Percentiles rank a stretch among this genome's conserved stretches.
Conservation (phyloP, 2,329 filamentous ascomycete species). For the Exutisphaerella laricina region DNA sequence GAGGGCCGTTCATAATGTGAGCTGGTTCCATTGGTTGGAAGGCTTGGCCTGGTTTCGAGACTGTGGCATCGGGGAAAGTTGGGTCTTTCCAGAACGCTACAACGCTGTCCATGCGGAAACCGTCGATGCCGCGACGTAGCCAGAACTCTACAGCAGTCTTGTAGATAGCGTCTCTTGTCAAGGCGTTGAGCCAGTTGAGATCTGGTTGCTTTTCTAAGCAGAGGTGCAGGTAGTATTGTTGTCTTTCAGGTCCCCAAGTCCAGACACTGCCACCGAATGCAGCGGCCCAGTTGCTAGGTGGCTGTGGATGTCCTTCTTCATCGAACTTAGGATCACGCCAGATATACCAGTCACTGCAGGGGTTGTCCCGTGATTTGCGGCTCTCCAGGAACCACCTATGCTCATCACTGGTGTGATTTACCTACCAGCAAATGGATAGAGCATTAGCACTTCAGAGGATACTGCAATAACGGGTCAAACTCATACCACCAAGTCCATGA, state of each 20-base stretch:
- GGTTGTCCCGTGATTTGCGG: slow-evolving; percentile 35
- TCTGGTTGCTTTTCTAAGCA: slow-evolving; percentile 44
- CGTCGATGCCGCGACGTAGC: slow-evolving; percentile 38
- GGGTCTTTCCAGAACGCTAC: slow-evolving; percentile 44
- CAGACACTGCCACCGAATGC: slow-evolving; percentile 38
- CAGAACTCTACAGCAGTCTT: slow-evolving; percentile 44
- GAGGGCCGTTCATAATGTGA: slow-evolving; percentile 32
- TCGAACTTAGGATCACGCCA: slow-evolving; percentile 57
- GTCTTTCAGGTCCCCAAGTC: slow-evolving; percentile 43
- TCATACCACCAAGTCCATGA: slow-evolving; percentile 43
- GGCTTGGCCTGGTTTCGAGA: slow-evolving; percentile 32
- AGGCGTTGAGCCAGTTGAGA: slow-evolving; percentile 43
- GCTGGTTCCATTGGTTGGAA: slow-evolving; percentile 14
- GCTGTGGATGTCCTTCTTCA: slow-evolving; percentile 47
- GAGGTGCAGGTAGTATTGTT: slow-evolving; percentile 44
- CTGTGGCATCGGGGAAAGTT: slow-evolving; percentile 38
- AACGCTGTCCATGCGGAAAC: slow-evolving; percentile 46
- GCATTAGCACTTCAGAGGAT: no score
- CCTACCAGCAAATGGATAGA: no score
- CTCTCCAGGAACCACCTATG: slow-evolving; percentile 43
- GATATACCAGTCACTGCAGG: slow-evolving; percentile 60
- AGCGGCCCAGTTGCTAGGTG: slow-evolving; percentile 51
- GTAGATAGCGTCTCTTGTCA: slow-evolving; percentile 40
- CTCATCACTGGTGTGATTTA: slow-evolving; percentile 35
- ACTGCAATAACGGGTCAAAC: no score